Base-by-base conservation (phyloP, 352 stramenopile genomes). In the Globisporangium recalcitrans region DNA sequence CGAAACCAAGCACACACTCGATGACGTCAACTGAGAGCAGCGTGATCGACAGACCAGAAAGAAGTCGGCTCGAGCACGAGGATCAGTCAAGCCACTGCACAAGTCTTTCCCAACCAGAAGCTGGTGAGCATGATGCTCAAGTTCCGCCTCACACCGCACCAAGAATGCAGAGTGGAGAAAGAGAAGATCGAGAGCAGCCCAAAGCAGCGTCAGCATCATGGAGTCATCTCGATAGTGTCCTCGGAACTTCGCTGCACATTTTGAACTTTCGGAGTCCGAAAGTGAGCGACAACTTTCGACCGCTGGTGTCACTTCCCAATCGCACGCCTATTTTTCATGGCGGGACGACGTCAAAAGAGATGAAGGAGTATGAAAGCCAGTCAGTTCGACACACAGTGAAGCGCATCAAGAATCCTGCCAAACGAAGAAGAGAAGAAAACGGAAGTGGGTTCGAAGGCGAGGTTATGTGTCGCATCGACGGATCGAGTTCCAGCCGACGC, bases 181-280 rank as follows among this genome's bases (percentile, higher is more conserved):
- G 48, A 32, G 47, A 52, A 27, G 53, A 67, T 26, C 14, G 32
- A 19, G 70, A 85, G 55, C 69, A 68, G 40, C 64, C 73, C 26
- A 79, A 82, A 8, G 71, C 75, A 29, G 73, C 75, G 11, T 78
- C 60, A 27, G 79, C 75, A 4, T 81, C 77, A 8, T 91, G 80
- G 80, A 75, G 65, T 9, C 82, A 89, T 52, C 68, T 91, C 9
- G 80, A 90, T 52, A 80, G 80, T 19, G 72, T 91, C 3, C 73
- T 93, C 22, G 81, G 83, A 0, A 74, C 73, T 2, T 89, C 81
- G 1, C 56, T 78, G 6, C 83, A 93, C 54, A 91, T 93, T 53
- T 69, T 91, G 4, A 85, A 91, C 56, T 92, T 92, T 49, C 69
- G 75, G 32, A 92, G 83, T 49, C 81, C 83, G 2, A 93, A 93